Conservation (phyloP, 176 grass and related monocot species). For the Metroxylon sagu region DNA sequence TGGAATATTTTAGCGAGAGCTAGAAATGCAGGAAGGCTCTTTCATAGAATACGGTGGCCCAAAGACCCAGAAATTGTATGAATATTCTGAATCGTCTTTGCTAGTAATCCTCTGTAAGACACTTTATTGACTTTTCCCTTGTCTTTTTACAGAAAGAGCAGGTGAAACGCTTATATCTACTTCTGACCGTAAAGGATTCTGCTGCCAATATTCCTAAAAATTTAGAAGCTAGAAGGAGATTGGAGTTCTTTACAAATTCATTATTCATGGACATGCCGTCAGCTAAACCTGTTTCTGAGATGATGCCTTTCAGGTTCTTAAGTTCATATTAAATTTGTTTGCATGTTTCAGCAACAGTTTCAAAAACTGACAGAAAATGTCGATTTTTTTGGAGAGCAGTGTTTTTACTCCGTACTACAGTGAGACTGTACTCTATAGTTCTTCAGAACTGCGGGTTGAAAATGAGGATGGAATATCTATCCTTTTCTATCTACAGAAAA, state of each 20-base stretch:
- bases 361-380: conserved; percentile 5
- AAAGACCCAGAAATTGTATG: conserved; percentile 68
- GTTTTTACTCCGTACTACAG: conserved; percentile 98
- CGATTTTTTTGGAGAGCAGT: conserved; percentile 53
- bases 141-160: conserved; percentile 58
- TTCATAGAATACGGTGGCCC: conserved; percentile 75
- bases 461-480: conserved; percentile 93
- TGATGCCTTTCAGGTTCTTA: conserved; percentile 85
- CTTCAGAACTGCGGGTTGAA: conserved; percentile 57
- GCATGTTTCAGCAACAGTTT: conserved; percentile 5
- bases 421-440: conserved; percentile 91
- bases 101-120: neutral
- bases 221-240: conserved; percentile 76
- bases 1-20: conserved; percentile 78
- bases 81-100: neutral
- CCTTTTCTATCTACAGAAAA: conserved; percentile 98
- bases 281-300: conserved; percentile 80
- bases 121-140: no score
- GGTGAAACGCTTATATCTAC: conserved; percentile 86
- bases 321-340: conserved; percentile 9
- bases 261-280: conserved; percentile 88
- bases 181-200: conserved; percentile 90
- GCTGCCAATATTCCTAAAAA: conserved; percentile 90
- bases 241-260: conserved; percentile 90
- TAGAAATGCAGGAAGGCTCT: conserved; percentile 62